A percentile compares a stretch with the other conserved stretches of the same genome.
phyloP scores from a whole-genome alignment of 73 alveolate genomes.

The Uronychia binucleata region DNA sequence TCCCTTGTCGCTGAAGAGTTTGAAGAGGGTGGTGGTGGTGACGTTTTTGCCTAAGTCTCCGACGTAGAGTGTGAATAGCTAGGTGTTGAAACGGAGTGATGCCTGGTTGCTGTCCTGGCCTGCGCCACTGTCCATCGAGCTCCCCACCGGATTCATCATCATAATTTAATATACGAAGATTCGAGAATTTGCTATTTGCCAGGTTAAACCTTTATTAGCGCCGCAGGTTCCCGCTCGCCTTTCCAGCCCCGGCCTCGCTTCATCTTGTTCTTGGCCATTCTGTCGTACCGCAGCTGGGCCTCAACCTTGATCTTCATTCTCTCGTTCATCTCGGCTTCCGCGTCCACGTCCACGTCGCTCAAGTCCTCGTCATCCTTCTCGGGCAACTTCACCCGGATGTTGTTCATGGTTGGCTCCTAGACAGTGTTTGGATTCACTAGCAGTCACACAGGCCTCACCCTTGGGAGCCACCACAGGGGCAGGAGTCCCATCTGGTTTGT shows the following conservation, averaged over 20 bases:
- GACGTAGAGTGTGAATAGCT: not conserved
- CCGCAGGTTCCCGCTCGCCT: not conserved
- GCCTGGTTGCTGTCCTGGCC: not conserved
- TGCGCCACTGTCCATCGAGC: not conserved
- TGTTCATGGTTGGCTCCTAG: conserved; percentile 62
- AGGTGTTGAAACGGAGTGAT: not conserved
- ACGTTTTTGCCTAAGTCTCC: not conserved
- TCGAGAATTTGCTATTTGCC: not conserved
- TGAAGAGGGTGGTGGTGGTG: not conserved
- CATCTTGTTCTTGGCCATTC: conserved; percentile 63
- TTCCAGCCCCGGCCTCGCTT: conserved; percentile 11
- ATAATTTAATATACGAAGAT: not conserved
- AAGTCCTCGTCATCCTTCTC: conserved; percentile 83
- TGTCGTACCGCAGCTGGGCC: conserved; percentile 54
- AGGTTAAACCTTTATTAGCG: not conserved
- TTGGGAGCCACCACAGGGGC: not conserved
- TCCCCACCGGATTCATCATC: conserved; percentile 4
- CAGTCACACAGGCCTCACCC: not conserved
- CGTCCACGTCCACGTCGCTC: conserved; percentile 74
- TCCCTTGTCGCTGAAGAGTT: not conserved
- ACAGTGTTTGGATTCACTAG: not conserved
- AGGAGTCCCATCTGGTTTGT: conserved; percentile 7
- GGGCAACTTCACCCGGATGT: conserved; percentile 75
- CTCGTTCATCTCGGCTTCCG: conserved; percentile 54
- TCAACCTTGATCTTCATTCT: conserved; percentile 67